A percentile compares a stretch with the other conserved stretches of the same genome.
Evolutionary conservation across 495 filamentous ascomycete species (phyloP).

Genomic region (Aspergillus heteromorphus): DNA sequence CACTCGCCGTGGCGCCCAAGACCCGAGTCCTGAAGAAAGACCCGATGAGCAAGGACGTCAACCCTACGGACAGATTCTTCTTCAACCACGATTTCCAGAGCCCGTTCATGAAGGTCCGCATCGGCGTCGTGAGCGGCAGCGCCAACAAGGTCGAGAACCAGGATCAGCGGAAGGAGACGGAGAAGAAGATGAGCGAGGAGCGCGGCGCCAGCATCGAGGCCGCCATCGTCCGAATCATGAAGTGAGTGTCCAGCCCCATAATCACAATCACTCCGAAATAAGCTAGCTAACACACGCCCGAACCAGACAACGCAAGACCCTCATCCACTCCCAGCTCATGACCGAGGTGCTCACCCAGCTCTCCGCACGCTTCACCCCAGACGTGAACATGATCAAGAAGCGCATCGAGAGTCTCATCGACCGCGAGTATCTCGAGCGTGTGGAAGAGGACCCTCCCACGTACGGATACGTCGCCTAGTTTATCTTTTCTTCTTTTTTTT

Average conservation of each 20-base stretch:
- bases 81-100: constrained; percentile 83
- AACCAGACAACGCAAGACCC: constrained; percentile 78
- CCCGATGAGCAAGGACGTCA: constrained; percentile 76
- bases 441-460: constrained; percentile 63
- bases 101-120: constrained; percentile 80
- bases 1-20: constrained; percentile 80
- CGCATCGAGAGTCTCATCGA: constrained; percentile 90
- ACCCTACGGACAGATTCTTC: constrained; percentile 70
- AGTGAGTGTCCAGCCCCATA: constrained; percentile 53
- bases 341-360: constrained; percentile 82
- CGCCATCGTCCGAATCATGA: constrained; percentile 91
- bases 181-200: constrained; percentile 79
- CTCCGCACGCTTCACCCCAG: constrained; percentile 74
- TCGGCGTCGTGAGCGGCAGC: constrained; percentile 60
- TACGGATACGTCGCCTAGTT: constrained; percentile 72
- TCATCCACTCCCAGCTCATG: constrained; percentile 74
- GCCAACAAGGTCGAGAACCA: constrained; percentile 80
- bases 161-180: constrained; percentile 78
- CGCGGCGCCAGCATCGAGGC: constrained; percentile 77
- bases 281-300: constrained; percentile 4
- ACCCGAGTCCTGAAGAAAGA: constrained; percentile 77
- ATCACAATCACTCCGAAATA: neutral
- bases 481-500: neutral
- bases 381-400: constrained; percentile 85
- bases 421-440: constrained; percentile 88